Conservation (phyloP, 1,284 basidiomycete species). For the Ustilago tritici region DNA sequence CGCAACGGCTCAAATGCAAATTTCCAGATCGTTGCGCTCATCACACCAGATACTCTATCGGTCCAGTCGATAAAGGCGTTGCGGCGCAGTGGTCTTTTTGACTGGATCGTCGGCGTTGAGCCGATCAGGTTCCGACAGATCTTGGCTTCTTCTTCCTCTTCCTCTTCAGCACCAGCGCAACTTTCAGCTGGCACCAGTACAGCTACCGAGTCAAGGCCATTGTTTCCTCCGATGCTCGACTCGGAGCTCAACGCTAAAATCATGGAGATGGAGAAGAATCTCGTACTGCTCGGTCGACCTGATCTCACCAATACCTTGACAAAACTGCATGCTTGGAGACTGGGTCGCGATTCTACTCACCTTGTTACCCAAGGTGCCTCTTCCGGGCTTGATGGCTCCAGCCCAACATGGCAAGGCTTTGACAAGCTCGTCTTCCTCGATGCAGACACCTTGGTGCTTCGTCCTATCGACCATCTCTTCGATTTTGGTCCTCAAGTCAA, state of each 20-base stretch:
- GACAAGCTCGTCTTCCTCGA: slow-evolving; percentile 93
- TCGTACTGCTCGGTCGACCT: slow-evolving; percentile 89
- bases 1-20: background rate
- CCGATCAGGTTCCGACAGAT: slow-evolving; percentile 68
- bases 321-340: slow-evolving; percentile 93
- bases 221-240: slow-evolving; percentile 17
- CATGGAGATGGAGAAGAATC: slow-evolving; percentile 73
- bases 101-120: slow-evolving; percentile 86
- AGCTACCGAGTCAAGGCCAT: background rate
- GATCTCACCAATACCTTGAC: slow-evolving; percentile 88
- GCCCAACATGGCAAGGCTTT: slow-evolving; percentile 75
- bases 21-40: slow-evolving; percentile 83
- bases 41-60: slow-evolving; percentile 91
- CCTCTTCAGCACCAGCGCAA: slow-evolving; percentile 4
- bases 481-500: slow-evolving; percentile 27
- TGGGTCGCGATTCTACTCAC: slow-evolving; percentile 69
- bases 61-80: slow-evolving; percentile 85
- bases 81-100: slow-evolving; percentile 77
- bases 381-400: background rate
- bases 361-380: slow-evolving; percentile 23
- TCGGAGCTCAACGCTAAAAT: slow-evolving; percentile 38
- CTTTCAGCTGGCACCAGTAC: background rate
- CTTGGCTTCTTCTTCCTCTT: slow-evolving; percentile 17
- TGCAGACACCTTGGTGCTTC: slow-evolving; percentile 90
- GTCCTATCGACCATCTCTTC: slow-evolving; percentile 62